phyloP scores from a whole-genome alignment of 805 yeast genomes.

The Metschnikowia amazonensis region DNA sequence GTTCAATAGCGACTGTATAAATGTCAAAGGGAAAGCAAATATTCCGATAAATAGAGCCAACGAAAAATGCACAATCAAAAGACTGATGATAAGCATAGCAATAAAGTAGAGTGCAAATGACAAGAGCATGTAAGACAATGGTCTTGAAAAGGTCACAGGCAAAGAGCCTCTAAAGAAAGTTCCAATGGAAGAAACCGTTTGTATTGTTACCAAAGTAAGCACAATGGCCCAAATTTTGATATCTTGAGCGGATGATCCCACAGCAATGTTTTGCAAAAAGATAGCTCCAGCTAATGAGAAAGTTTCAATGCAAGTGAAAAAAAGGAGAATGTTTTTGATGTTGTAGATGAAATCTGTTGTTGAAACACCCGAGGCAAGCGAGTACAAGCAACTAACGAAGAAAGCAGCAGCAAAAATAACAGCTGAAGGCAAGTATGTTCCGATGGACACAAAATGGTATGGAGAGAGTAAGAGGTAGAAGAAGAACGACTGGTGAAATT shows the following conservation, averaged over 20 bases:
- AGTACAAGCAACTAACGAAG: constrained; percentile 63
- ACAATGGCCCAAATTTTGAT: background rate
- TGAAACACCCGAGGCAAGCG: constrained; percentile 44
- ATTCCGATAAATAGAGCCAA: constrained; percentile 70
- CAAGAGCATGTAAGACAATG: constrained; percentile 25
- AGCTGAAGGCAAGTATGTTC: constrained; percentile 87
- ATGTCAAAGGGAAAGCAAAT: constrained; percentile 70
- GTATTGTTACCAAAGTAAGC: constrained; percentile 1
- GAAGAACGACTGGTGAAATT: constrained; percentile 95
- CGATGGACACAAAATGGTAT: constrained; percentile 80
- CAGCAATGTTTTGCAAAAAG: constrained; percentile 24
- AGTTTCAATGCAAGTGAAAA: constrained; percentile 29
- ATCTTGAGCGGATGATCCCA: background rate
- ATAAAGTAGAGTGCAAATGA: constrained; percentile 53
- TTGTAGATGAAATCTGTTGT: constrained; percentile 19
- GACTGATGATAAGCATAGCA: constrained; percentile 65
- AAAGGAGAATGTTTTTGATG: constrained; percentile 23
- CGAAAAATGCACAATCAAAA: constrained; percentile 80
- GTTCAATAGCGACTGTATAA: constrained; percentile 41
- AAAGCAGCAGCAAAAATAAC: constrained; percentile 65
- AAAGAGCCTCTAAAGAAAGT: background rate
- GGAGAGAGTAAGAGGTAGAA: constrained; percentile 84
- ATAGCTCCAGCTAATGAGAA: constrained; percentile 23
- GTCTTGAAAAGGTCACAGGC: constrained; percentile 16
- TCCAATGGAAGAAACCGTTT: constrained; percentile 6